Evolutionary conservation across 176 grass and related monocot species (phyloP), one percentile per base, ranked within the genome.

Genomic region (Oryza australiensis): DNA sequence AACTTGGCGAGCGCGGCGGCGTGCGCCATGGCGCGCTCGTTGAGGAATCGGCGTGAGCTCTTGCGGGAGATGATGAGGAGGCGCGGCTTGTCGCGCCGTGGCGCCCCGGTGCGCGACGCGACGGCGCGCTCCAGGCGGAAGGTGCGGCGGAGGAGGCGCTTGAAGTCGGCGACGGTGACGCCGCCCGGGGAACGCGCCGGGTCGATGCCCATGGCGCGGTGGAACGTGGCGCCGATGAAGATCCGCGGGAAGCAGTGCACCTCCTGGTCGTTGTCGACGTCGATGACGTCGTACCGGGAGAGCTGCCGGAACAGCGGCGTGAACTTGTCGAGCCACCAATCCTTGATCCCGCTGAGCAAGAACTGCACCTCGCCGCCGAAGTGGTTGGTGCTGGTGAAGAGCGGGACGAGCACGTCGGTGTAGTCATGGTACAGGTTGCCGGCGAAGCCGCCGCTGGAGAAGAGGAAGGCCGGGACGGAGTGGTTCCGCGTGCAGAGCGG

Each of bases 361-460:
- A 98, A 84, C 81, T 80, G 82, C 11, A 98, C 92, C 82, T 98
- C 92, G n/a, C 92, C 92, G 2, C 43, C 76, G 37, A 91, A 91
- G 28, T 87, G 86, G 82, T 91, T 68, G 1, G 92, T 90, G 84
- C 81, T 86, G 14, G 86, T 79, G 71, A 94, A 98, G 35, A 98
- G 75, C 27, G 95, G 95, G 1, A 98, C 86, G 2, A 98, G 73
- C 66, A 98, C 90, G 60, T 98, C 95, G 6, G 95, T 87, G 92
- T 93, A 93, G 42, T 98, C 92, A 28, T 98, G 95, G 82, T 94
- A 98, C 7, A 98, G 81, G 79, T 98, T 98, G 1, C 92, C 95
- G 14, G 92, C 93, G 89, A 93, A 98, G 0, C 95, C 95, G 68
- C 90, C 88, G 79, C 64, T 84, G 75, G 95, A 94, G 90, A 94